Base-by-base conservation (phyloP, 2,329 filamentous ascomycete species). In the Pestalotiopsis sp. region DNA sequence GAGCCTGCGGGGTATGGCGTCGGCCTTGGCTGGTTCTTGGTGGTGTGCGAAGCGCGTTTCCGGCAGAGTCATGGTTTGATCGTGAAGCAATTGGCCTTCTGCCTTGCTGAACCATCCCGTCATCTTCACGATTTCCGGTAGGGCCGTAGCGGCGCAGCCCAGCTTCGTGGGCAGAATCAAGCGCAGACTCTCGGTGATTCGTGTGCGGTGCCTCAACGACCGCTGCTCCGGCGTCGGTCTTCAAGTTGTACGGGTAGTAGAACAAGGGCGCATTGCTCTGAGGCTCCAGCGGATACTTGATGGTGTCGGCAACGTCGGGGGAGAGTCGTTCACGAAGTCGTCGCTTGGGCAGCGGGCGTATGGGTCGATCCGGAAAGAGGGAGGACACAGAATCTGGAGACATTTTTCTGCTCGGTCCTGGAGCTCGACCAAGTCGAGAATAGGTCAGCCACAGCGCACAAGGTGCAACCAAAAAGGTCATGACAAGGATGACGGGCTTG, bases 301-400 rank as follows among this genome's bases (percentile, higher is more conserved):
- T 96, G 38, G 91, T 89, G 66, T 92, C 91, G 68, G 93, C 94
- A 75, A 93, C 91, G 79, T 97, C 93, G 70, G 93, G 91, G 39
- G 95, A 95, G 66, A 99, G 86, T 68, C 93, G 91, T 78, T 96
- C 94, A 75, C 95, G 93, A 67, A 99, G 87, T 72, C 93, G 92
- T 76, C 94, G 92, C 82, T 93, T 96, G 58, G 96, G 96, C 70
- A 99, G 84, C 68, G 96, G 96, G 77, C 94, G 92, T 79, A 99
- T 99, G 70, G 95, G 92, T 80, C 96, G 91, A 78, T 97, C 93
- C 73, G 94, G 94, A 79, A 93, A 97, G 76, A 93, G 86, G 69
- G 92, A 90, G 70, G 94, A 96, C 72, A 90, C 87, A 69, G 92
- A 92, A 84, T 97, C 94, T 73, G 90, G 84, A 76, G 88, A 89